Evolutionary conservation across 129 eudicot species (phyloP), one percentile per base, ranked within the genome.

Genomic region (Erigeron canadensis): DNA sequence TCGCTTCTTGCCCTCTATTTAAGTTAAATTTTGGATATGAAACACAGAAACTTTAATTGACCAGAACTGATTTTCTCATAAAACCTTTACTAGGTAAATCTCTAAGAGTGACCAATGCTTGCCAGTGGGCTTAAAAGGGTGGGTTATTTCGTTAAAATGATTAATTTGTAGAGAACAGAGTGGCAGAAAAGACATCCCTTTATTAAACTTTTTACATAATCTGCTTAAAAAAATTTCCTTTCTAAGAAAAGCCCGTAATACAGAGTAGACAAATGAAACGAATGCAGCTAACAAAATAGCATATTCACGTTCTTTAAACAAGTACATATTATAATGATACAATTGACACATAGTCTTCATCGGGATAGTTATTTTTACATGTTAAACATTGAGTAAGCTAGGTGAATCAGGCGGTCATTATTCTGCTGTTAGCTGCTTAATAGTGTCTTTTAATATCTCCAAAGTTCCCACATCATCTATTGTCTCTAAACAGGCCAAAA

Each of bases 271-370:
- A 73, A 48, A 73, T 59, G 13, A 23, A 66, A 66, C 4, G 55
- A 71, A 71, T 56, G 65, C 75, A 43, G 41, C 23, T 56, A 71
- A 71, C 9, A 63, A 63, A 73, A 62, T 45, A 63, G 44, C 76
- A 78, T 54, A 78, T 77, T 70, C 81, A 77, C 81, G 48, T 39
- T 70, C 66, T 77, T 78, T 71, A 54, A 78, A 70, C 71, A 75
- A 67, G 73, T 67, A 77, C 81, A 54, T 71, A 63, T 71, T 71
- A 78, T 67, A 77, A 69, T 12, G 68, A 77, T 51, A 77, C 77
- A 71, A 78, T 43, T 12, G 70, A 62, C 28, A 21, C 21, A 68
- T 44, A 46, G 77, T 77, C 77, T 70, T 78, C 40, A 7, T 67
- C 57, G 16, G 22, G 72, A 70, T 70, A 78, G 77, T 78, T 78